A percentile compares a stretch with the other conserved stretches of the same genome.
Conservation (phyloP, 305 asterid species). For the Caryopteris hybrid region DNA sequence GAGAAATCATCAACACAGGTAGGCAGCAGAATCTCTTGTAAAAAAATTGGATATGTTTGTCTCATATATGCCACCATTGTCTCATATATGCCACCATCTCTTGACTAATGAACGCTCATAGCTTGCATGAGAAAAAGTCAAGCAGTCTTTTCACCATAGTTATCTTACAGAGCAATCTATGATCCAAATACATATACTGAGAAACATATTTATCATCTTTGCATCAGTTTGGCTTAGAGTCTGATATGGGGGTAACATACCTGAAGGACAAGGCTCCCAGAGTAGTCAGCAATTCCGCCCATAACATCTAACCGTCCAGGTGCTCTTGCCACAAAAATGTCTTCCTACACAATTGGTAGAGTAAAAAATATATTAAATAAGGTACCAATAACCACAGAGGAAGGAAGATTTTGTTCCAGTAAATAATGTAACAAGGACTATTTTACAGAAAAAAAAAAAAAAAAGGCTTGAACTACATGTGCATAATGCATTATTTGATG, state of each 20-base stretch:
- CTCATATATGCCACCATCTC: neutral
- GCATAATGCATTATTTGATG: neutral
- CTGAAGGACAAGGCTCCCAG: constrained; percentile 99
- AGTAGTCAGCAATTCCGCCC: constrained; percentile 99
- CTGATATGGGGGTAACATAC: constrained; percentile 27
- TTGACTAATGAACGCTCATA: neutral
- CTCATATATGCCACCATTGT: neutral
- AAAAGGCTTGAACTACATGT: too few species aligned
- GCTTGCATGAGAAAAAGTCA: neutral
- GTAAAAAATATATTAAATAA: neutral
- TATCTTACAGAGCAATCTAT: neutral
- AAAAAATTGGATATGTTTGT: neutral
- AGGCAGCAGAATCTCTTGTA: constrained; percentile 1
- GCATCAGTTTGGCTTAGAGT: neutral
- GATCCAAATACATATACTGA: neutral
- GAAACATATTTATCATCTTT: neutral
- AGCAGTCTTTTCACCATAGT: neutral
- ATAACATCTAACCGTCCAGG: constrained; percentile 99
- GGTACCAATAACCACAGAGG: neutral
- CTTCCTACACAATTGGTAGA: constrained; percentile 51
- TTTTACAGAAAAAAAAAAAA: neutral
- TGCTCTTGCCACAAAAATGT: constrained; percentile 88
- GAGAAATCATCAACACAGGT: constrained; percentile 2
- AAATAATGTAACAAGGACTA: too few species aligned
- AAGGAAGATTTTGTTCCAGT: neutral